Conservation (phyloP, 495 filamentous ascomycete genomes). For the Lophiotrema nucula region DNA sequence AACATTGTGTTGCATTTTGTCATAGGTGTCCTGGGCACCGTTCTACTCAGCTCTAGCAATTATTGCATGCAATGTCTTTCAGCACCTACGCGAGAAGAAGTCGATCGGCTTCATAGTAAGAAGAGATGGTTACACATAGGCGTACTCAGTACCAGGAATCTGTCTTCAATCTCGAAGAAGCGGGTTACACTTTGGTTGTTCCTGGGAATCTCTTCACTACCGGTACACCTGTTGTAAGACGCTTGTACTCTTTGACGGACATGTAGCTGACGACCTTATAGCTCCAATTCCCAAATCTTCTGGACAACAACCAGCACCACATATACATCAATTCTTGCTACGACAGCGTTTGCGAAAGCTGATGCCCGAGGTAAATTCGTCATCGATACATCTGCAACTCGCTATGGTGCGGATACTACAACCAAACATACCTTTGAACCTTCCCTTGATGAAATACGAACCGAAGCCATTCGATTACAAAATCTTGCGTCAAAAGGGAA, state of each 20-base stretch:
- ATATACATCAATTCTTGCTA: not conserved
- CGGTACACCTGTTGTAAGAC: not conserved
- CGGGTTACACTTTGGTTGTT: not conserved
- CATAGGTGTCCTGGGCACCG: slow-evolving; percentile 34
- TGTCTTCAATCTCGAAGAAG: not conserved
- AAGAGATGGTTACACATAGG: not conserved
- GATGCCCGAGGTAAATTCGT: too few relatives aligned
- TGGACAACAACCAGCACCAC: not conserved
- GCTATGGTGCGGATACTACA: too few relatives aligned
- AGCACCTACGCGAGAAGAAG: slow-evolving; percentile 36
- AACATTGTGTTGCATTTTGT: slow-evolving; percentile 21
- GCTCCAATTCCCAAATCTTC: not conserved
- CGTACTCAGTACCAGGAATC: not conserved
- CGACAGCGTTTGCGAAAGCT: not conserved
- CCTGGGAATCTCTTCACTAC: not conserved
- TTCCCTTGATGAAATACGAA: not conserved
- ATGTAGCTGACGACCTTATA: not conserved
- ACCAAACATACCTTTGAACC: too few relatives aligned
- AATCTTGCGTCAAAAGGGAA: slow-evolving; percentile 34
- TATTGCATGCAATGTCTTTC: slow-evolving; percentile 35
- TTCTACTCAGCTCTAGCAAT: slow-evolving; percentile 34
- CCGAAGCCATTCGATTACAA: not conserved
- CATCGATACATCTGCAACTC: too few relatives aligned
- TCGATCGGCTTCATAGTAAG: slow-evolving; percentile 30
- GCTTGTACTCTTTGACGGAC: not conserved